Percentiles rank a stretch among this genome's conserved stretches.
These are phyloP conservation scores for Fusarium newnesense DNA, from an alignment of 2,329 filamentous ascomycete species.

Conservation along the genomic window DNA sequence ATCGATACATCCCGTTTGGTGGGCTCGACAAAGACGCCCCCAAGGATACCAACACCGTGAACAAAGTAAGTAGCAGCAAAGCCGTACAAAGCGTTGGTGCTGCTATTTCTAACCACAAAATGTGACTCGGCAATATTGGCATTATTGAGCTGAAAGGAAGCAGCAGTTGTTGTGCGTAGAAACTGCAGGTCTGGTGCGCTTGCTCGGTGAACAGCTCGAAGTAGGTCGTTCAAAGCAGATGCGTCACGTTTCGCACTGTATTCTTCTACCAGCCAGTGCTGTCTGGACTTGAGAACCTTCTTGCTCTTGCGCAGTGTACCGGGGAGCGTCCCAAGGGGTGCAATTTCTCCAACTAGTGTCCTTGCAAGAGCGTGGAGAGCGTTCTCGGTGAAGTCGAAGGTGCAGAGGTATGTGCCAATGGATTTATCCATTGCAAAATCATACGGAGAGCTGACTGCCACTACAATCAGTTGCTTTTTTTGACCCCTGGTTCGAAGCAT, in stretches of 20 bases:
- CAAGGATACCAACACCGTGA: constrained; percentile 78
- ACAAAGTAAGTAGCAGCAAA: constrained; percentile 92
- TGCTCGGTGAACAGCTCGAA: constrained; percentile 75
- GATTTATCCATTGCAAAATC: constrained; percentile 94
- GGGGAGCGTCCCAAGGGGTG: constrained; percentile 68
- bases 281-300: constrained; percentile 86
- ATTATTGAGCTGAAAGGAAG: constrained; percentile 79
- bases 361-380: constrained; percentile 86
- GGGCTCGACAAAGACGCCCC: constrained; percentile 90
- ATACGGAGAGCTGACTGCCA: constrained; percentile 94
- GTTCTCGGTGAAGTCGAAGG: constrained; percentile 95
- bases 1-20: constrained; percentile 87
- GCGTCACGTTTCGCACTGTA: constrained; percentile 85
- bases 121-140: constrained; percentile 81
- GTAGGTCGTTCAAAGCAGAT: constrained; percentile 77
- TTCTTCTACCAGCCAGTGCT: constrained; percentile 93
- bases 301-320: constrained; percentile 87
- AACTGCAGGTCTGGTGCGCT: constrained; percentile 75
- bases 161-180: constrained; percentile 74
- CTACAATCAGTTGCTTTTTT: constrained; percentile 89
- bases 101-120: constrained; percentile 94
- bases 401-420: constrained; percentile 93
- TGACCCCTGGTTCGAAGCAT: constrained; percentile 80
- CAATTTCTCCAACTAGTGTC: constrained; percentile 81
- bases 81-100: constrained; percentile 88